Conservation (phyloP, 1,284 basidiomycete genomes). For the Psilocybe mexicana region DNA sequence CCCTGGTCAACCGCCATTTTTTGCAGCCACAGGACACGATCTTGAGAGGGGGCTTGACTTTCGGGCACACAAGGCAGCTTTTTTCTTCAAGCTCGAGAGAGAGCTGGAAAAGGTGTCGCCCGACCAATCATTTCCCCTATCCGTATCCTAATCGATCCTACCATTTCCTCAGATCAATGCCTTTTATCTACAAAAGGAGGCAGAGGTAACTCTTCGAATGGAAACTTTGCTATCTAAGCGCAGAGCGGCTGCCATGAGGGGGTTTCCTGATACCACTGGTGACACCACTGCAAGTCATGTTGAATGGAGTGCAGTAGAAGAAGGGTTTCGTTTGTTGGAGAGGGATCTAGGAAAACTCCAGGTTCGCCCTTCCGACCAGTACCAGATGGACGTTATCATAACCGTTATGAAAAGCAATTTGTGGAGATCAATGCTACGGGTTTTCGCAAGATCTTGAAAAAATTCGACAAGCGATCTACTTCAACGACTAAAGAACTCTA, state of each 20-base stretch:
- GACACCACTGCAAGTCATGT: constrained; percentile 69
- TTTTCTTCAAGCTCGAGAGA: constrained; percentile 98
- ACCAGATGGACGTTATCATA: constrained; percentile 22
- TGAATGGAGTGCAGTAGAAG: constrained; percentile 92
- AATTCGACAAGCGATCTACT: constrained; percentile 97
- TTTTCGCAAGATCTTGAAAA: constrained; percentile 98
- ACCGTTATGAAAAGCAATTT: constrained; percentile 70
- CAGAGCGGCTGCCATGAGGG: constrained; percentile 75
- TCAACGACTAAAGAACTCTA: constrained; percentile 96
- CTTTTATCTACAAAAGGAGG: constrained; percentile 99
- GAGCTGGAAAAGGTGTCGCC: constrained; percentile 91
- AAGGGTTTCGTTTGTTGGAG: constrained; percentile 94
- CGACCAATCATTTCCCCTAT: neutral
- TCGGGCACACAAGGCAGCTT: constrained; percentile 94
- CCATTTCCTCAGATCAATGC: constrained; percentile 80
- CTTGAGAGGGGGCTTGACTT: constrained; percentile 75
- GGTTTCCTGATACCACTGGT: constrained; percentile 62
- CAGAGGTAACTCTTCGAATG: constrained; percentile 89
- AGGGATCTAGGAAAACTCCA: constrained; percentile 96
- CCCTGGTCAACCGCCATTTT: constrained; percentile 53
- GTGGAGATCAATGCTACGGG: constrained; percentile 98
- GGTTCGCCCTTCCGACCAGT: constrained; percentile 45
- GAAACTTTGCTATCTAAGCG: constrained; percentile 94
- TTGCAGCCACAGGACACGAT: constrained; percentile 61
- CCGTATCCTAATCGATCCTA: constrained; percentile 2